Evolutionary conservation across 2,329 filamentous ascomycete species (phyloP).

Genomic region (Colletotrichum theobromicola): DNA sequence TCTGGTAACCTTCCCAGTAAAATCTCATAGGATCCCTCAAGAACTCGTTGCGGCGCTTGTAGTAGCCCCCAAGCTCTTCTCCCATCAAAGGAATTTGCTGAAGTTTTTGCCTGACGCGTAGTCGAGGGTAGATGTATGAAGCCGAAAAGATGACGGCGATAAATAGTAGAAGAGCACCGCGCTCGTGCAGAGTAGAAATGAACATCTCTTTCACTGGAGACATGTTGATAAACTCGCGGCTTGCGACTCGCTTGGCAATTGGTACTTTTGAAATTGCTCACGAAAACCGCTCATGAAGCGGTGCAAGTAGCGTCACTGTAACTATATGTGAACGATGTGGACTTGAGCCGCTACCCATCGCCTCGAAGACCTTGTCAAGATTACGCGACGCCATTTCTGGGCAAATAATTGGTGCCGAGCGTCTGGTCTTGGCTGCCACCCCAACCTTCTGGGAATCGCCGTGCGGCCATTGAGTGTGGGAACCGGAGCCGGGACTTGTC

Average conservation of each 20-base stretch:
- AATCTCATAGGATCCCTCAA: neutral
- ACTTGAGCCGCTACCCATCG: neutral
- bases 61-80: neutral
- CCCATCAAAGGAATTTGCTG: neutral
- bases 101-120: neutral
- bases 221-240: neutral
- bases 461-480: neutral
- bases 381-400: neutral
- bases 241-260: neutral
- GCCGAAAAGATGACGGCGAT: neutral
- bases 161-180: neutral
- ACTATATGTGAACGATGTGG: neutral
- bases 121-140: neutral
- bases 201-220: neutral
- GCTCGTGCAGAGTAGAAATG: neutral
- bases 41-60: neutral
- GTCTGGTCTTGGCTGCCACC: neutral
- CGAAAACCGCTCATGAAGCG: neutral
- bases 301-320: neutral
- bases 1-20: neutral
- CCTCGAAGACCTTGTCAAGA: neutral
- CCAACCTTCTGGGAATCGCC: neutral
- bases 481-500: neutral
- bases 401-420: neutral
- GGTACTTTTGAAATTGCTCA: neutral